Conservation (phyloP, 805 yeast species). For the Kazachstania bromeliacearum region DNA sequence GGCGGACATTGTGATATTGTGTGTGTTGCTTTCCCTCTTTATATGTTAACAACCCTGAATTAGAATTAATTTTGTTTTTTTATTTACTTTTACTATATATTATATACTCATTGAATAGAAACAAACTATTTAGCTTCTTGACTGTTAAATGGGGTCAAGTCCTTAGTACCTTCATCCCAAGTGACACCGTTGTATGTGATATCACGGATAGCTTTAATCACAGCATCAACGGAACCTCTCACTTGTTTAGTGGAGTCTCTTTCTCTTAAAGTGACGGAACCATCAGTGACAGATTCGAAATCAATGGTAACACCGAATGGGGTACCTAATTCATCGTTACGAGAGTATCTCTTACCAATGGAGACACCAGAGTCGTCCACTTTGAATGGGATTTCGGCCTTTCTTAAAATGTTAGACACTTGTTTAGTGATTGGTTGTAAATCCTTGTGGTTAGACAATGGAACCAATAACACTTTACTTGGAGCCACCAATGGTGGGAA, state of each 20-base stretch:
- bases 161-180: conserved; percentile 81
- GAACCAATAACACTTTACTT: conserved; percentile 91
- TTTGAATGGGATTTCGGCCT: conserved; percentile 83
- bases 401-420: conserved; percentile 63
- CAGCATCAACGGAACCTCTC: conserved; percentile 74
- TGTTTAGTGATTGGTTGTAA: conserved; percentile 65
- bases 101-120: too few relatives aligned
- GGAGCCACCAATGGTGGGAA: conserved; percentile 96
- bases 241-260: conserved; percentile 96
- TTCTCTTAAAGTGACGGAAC: conserved; percentile 88
- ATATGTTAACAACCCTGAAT: too few relatives aligned
- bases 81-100: neutral
- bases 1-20: conserved; percentile 13
- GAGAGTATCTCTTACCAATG: conserved; percentile 94
- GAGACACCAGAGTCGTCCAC: conserved; percentile 96
- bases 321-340: conserved; percentile 97
- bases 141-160: conserved; percentile 62
- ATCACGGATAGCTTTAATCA: conserved; percentile 62
- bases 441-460: conserved; percentile 76
- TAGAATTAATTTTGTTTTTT: neutral
- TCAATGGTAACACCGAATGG: conserved; percentile 98
- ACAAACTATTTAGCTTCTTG: conserved; percentile 32
- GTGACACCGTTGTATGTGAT: conserved; percentile 65
- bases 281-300: conserved; percentile 82
- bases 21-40: neutral